Evolutionary conservation across 192 early-diverging fungal genomes (phyloP), one percentile per base, ranked within the genome.

Genomic region (Allomyces macrogynus): DNA sequence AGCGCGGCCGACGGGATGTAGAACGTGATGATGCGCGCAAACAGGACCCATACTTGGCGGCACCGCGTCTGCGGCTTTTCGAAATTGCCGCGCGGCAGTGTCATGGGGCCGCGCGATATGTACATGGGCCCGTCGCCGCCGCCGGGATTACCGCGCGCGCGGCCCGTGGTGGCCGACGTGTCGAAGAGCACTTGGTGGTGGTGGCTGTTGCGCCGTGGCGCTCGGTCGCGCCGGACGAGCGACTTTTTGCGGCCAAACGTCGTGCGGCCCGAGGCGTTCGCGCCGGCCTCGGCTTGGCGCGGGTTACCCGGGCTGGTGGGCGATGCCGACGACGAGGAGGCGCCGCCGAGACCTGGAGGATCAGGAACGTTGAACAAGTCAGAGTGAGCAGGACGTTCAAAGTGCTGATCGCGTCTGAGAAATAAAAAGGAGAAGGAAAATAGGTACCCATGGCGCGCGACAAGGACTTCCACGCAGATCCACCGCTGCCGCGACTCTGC

Each of bases 1-100:
- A 40, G 32, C 32, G 32, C 32, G 32, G 32, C 32, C 0, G 73
- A 68, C 10, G 82, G 82, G 64, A 77, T 74, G 66, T 76, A 83
- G 65, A 78, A 83, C 24, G 81, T 83, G 43, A 79, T 71, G 23
- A 79, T 65, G 49, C 77, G 73, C 60, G 78, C 79, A 71, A 78
- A 83, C 10, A 76, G 67, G 61, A 74, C 72, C 81, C 81, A 83
- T 10, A 23, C 27, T 24, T 64, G 1, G 66, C 32, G 32, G 8
- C 32, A 40, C 32, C 32, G 32, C 32, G 32, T 40, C 32, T 40
- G 32, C 32, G 32, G 32, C 7, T 40, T 40, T 8, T 40, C 32
- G 32, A 40, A 40, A 40, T 40, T 57, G 49, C 16, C 49, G 49
- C 20, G 12, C 16, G 49, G 49, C 49, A 57, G 32, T 7, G 32